A percentile compares a stretch with the other conserved stretches of the same genome.
Conservation (phyloP, 352 stramenopile genomes). For the Phytophthora ramorum region DNA sequence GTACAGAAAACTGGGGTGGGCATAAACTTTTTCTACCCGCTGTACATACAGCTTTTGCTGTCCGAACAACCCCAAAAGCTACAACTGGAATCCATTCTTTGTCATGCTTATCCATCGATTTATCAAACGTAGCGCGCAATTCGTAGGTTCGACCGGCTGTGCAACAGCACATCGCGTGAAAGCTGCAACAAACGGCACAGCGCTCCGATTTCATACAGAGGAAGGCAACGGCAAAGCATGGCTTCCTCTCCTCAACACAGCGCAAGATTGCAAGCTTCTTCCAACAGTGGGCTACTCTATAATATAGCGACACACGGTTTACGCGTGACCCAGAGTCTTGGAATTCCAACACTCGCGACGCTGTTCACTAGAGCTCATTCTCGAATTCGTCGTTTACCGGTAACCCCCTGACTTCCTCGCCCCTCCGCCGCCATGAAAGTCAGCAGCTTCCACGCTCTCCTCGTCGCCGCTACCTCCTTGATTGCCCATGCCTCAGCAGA, state of each 20-base stretch:
- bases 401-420: background rate
- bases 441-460: slow-evolving; percentile 19
- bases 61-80: too few relatives aligned
- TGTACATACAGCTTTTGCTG: too few relatives aligned
- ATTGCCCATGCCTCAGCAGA: slow-evolving; percentile 15
- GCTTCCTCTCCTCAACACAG: slow-evolving; percentile 14
- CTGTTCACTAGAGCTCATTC: slow-evolving; percentile 21
- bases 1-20: too few relatives aligned
- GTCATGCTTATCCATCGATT: too few relatives aligned
- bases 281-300: background rate
- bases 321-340: too few relatives aligned
- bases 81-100: too few relatives aligned
- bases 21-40: too few relatives aligned
- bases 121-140: too few relatives aligned
- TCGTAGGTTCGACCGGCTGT: background rate
- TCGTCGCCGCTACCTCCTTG: slow-evolving; percentile 21
- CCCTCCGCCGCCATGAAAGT: slow-evolving; percentile 15
- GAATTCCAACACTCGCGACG: background rate
- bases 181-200: slow-evolving; percentile 1
- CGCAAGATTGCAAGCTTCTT: slow-evolving; percentile 15
- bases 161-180: slow-evolving; percentile 16
- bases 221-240: slow-evolving; percentile 17
- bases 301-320: too few relatives aligned
- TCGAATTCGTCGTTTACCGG: slow-evolving; percentile 17
- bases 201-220: background rate